phyloP scores from a whole-genome alignment of 75 land plant genomes.

The Selaginella tamariscina region DNA sequence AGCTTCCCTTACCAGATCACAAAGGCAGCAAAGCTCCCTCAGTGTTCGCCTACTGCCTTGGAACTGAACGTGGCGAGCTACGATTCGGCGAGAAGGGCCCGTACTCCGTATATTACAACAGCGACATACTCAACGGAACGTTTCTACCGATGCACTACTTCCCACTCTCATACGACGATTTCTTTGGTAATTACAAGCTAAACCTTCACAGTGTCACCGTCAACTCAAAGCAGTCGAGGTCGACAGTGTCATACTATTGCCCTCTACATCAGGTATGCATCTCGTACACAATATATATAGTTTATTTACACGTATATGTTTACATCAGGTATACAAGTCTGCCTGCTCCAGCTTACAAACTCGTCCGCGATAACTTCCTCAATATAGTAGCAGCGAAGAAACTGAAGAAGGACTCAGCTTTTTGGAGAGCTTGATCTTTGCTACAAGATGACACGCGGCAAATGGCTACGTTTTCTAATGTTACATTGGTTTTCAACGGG shows the following conservation, averaged over 20 bases:
- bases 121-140: not conserved
- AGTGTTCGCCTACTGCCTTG: not conserved
- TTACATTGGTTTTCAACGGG: not conserved
- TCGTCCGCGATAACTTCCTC: not conserved
- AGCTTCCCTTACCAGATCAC: not conserved
- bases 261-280: no score
- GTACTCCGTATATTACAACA: not conserved
- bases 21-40: not conserved
- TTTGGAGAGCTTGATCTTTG: not conserved
- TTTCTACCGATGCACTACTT: not conserved
- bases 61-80: not conserved
- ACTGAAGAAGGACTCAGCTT: not conserved
- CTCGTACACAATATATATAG: no score
- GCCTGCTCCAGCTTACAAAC: not conserved
- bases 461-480: not conserved
- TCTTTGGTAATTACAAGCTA: not conserved
- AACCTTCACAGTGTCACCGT: not conserved
- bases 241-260: no score
- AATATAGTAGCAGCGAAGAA: not conserved
- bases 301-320: no score
- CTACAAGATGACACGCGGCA: not conserved
- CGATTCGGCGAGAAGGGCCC: not conserved
- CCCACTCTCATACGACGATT: not conserved
- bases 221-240: not conserved
- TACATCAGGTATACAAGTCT: not conserved